Percentiles rank a stretch among this genome's conserved stretches.
phyloP scores from a whole-genome alignment of 257 asterid genomes.

The Osmanthus fragrans region DNA sequence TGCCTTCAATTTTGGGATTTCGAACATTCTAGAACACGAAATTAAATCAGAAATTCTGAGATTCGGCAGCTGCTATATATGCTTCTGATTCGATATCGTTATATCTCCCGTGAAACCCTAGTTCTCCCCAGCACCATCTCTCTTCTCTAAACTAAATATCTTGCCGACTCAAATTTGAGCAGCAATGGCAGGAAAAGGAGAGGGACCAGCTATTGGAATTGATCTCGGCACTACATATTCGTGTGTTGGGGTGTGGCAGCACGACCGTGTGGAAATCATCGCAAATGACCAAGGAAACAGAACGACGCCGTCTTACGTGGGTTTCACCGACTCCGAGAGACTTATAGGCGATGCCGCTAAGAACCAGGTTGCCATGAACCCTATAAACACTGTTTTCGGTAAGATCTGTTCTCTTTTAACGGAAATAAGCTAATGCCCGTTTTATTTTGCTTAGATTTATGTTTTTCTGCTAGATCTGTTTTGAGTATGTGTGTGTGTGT shows the following conservation, averaged over 20 bases:
- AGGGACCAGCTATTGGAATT: slow-evolving; percentile 5
- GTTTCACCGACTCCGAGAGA: slow-evolving; percentile 45
- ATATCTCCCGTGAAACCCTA: too few species aligned
- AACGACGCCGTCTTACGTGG: slow-evolving; percentile 54
- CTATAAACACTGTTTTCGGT: slow-evolving; percentile 54
- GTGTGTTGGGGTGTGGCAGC: slow-evolving; percentile 54
- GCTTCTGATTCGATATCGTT: too few species aligned
- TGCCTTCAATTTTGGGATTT: too few species aligned
- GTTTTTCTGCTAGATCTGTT: too few species aligned
- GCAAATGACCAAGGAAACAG: slow-evolving; percentile 57
- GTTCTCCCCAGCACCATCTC: too few species aligned
- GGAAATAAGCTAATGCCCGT: background rate
- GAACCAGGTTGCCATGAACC: slow-evolving; percentile 58
- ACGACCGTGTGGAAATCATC: slow-evolving; percentile 50
- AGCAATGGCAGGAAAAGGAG: too few species aligned
- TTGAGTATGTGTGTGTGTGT: too few species aligned
- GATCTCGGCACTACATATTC: slow-evolving; percentile 54
- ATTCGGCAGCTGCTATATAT: too few species aligned
- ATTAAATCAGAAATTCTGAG: too few species aligned
- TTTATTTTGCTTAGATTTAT: background rate
- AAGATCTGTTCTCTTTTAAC: slow-evolving; percentile 7
- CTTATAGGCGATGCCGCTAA: slow-evolving; percentile 54
- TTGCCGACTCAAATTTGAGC: too few species aligned
- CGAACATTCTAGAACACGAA: too few species aligned
- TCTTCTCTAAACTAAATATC: too few species aligned